These are phyloP conservation scores for Kappamyces sp. DNA, from an alignment of 192 early-diverging fungal species.

Conservation along the genomic window DNA sequence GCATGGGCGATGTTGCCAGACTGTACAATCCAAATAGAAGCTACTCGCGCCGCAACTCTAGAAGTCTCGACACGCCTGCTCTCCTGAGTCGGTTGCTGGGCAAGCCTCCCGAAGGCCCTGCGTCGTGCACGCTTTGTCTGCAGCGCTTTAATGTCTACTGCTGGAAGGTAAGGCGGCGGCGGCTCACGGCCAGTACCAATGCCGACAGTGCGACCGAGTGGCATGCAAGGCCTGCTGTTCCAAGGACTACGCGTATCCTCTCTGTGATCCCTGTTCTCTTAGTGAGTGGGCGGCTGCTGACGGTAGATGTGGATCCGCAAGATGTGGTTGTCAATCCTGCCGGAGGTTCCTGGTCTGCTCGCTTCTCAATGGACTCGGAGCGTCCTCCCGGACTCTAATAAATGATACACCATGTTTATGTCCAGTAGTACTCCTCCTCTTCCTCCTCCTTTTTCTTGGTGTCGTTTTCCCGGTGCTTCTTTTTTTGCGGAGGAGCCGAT, in stretches of 20 bases:
- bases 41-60: constrained; percentile 11
- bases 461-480: constrained; percentile 48
- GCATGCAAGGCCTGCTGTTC: constrained; percentile 23
- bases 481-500: constrained; percentile 55
- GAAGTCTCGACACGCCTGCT: neutral
- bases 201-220: constrained; percentile 20
- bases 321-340: constrained; percentile 22
- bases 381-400: no score
- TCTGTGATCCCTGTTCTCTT: constrained; percentile 27
- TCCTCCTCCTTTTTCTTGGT: constrained; percentile 50
- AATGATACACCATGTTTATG: neutral
- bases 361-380: no score
- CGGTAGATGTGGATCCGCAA: constrained; percentile 17
- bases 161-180: constrained; percentile 18
- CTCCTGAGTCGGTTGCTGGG: neutral
- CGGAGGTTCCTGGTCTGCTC: constrained; percentile 25
- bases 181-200: constrained; percentile 18
- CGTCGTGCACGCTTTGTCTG: constrained; percentile 14
- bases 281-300: neutral
- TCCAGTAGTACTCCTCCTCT: constrained; percentile 31
- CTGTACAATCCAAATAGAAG: neutral
- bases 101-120: neutral
- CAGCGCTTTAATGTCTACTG: constrained; percentile 15
- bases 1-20: no score
- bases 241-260: constrained; percentile 10